Conservation (phyloP, 2,329 filamentous ascomycete species). For the Amauroascus verrucosus region DNA sequence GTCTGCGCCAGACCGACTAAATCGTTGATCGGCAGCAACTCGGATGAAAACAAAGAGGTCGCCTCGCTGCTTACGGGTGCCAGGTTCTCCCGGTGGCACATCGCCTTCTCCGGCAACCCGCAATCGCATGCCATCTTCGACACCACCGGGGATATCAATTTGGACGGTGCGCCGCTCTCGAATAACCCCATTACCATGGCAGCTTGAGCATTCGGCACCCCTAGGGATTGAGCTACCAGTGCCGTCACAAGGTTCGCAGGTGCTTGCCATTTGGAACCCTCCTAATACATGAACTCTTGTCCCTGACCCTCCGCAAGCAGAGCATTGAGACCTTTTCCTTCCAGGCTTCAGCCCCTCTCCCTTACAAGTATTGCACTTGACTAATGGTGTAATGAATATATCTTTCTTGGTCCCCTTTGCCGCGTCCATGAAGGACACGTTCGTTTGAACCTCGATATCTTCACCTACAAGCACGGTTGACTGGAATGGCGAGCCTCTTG, state of each 20-base stretch:
- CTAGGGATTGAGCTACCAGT: constrained; percentile 64
- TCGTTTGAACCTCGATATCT: constrained; percentile 88
- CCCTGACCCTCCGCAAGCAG: constrained; percentile 74
- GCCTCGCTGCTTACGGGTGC: constrained; percentile 58
- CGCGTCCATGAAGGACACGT: constrained; percentile 90
- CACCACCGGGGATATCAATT: constrained; percentile 86
- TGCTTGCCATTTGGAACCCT: constrained; percentile 91
- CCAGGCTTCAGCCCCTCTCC: constrained; percentile 80
- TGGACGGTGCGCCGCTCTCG: constrained; percentile 73
- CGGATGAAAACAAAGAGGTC: constrained; percentile 87
- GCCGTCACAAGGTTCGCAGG: constrained; percentile 71
- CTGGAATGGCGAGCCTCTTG: constrained; percentile 59
- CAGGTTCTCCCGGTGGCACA: constrained; percentile 57
- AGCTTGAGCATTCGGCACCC: constrained; percentile 70
- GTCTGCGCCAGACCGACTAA: constrained; percentile 76
- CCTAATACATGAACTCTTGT: constrained; percentile 82
- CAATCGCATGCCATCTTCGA: constrained; percentile 92
- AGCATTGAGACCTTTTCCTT: constrained; percentile 61
- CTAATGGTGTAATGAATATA: constrained; percentile 73
- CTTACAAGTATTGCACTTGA: constrained; percentile 69
- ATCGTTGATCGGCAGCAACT: constrained; percentile 81
- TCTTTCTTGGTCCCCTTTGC: constrained; percentile 83
- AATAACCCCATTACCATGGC: constrained; percentile 71
- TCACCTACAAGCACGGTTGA: constrained; percentile 82
- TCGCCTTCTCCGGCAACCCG: constrained; percentile 80